Percentiles rank a stretch among this genome's conserved stretches.
These are phyloP conservation scores for Fusarium succisae DNA, from an alignment of 2,329 filamentous ascomycete species.

Conservation along the genomic window DNA sequence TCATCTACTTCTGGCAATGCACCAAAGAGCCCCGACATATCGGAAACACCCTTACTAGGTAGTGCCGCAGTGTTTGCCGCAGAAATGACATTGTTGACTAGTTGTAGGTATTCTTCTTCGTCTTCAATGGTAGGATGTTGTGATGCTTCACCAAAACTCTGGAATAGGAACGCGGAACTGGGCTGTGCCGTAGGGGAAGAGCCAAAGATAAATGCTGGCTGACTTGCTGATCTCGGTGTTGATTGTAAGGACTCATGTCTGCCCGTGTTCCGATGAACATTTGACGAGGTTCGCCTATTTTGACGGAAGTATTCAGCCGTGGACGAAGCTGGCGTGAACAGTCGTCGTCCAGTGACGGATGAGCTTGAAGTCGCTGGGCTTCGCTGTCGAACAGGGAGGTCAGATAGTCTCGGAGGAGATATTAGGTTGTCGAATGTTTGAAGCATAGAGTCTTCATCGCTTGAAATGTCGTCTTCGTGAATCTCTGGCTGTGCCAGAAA, in stretches of 20 bases:
- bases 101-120: slow-evolving; percentile 13
- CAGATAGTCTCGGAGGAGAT: not conserved
- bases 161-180: slow-evolving; percentile 17
- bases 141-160: not conserved
- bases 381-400: slow-evolving; percentile 16
- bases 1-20: slow-evolving; percentile 19
- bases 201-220: slow-evolving; percentile 31
- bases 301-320: not conserved
- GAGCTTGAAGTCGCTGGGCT: slow-evolving; percentile 26
- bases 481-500: slow-evolving; percentile 2
- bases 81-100: slow-evolving; percentile 18
- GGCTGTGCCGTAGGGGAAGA: slow-evolving; percentile 12
- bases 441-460: not conserved
- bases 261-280: not conserved
- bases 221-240: not conserved
- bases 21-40: slow-evolving; percentile 18
- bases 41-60: not conserved
- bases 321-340: slow-evolving; percentile 15
- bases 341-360: not conserved
- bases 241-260: not conserved
- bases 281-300: not conserved
- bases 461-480: not conserved
- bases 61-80: not conserved
- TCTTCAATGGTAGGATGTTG: slow-evolving; percentile 6
- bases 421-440: not conserved